Conservation (phyloP, 305 asterid genomes). For the Galium porrigens region DNA sequence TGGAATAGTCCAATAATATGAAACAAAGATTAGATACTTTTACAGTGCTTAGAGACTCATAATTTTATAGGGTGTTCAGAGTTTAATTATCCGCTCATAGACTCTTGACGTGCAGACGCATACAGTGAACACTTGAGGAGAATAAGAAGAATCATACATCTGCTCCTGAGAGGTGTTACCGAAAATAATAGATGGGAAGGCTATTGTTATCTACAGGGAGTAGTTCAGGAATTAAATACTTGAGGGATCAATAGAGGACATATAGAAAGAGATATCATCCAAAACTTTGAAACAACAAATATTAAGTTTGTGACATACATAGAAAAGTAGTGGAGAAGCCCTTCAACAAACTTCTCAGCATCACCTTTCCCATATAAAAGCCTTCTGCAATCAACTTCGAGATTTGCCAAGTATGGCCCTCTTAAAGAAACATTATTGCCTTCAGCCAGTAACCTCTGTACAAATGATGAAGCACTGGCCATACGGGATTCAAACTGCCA, state of each 20-base stretch:
- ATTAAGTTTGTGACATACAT: conserved; percentile 31
- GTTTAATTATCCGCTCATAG: neutral
- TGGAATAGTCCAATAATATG: neutral
- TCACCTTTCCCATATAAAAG: conserved; percentile 59
- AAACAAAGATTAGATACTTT: neutral
- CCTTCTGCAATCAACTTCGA: conserved; percentile 75
- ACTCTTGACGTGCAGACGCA: neutral
- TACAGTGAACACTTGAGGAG: neutral
- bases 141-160: neutral
- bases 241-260: neutral
- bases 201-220: neutral
- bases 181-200: neutral
- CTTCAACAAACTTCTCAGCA: conserved; percentile 43
- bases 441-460: conserved; percentile 37
- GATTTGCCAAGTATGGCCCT: conserved; percentile 64
- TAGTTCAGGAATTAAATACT: neutral
- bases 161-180: neutral
- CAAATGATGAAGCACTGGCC: conserved; percentile 48
- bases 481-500: conserved; percentile 74
- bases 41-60: neutral
- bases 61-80: neutral
- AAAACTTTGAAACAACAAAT: conserved; percentile 3
- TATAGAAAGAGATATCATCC: conserved; percentile 4
- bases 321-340: conserved; percentile 49
- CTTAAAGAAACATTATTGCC: conserved; percentile 41